Evolutionary conservation across 192 early-diverging fungal species (phyloP), one percentile per base, ranked within the genome.

Genomic region (Mortierella claussenii): DNA sequence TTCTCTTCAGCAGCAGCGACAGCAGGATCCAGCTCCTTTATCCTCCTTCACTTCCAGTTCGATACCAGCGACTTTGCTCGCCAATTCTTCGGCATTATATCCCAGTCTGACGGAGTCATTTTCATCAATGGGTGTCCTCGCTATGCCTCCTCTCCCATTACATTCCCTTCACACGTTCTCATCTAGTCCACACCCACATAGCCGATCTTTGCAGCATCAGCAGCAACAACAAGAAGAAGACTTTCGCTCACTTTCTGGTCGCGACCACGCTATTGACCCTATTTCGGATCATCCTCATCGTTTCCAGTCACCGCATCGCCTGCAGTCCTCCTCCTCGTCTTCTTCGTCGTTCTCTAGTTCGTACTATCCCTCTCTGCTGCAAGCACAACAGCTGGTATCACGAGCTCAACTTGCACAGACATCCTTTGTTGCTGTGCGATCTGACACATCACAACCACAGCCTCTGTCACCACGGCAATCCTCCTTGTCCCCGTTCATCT

Each of bases 111-210:
- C 49, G 32, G 54, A 27, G 11, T 31, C 46, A 21, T 11, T 28
- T 50, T 51, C 69, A 56, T 51, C 69, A 24, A 71, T 71, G 69
- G 60, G 55, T 27, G 31, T 71, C 45, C 69, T 71, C 3, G 36
- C 69, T 33, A 49, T 71, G 34, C 60, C 69, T 37, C 59, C 59
- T 6, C 15, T 61, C 21, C 45, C 69, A 3, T n/a, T 57, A 15
- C 69, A 62, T 50, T 20, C 68, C 4, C 58, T 60, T 24, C 37
- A 62, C 21, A 15, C 58, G 37, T 54, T 55, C 46, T 13, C 52
- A 26, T 33, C 45, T 40, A 10, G 1, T n/a, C 23, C 51, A 18
- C n/a, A 30, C 31, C 11, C 36, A 24, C 24, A n/a, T 26, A 20
- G 32, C 4, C 20, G 18, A 3, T 27, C 20, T 15, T 36, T 30